These are phyloP conservation scores for Phaseolus coccineus DNA, from an alignment of 331 rosid genomes.

Conservation along the genomic window DNA sequence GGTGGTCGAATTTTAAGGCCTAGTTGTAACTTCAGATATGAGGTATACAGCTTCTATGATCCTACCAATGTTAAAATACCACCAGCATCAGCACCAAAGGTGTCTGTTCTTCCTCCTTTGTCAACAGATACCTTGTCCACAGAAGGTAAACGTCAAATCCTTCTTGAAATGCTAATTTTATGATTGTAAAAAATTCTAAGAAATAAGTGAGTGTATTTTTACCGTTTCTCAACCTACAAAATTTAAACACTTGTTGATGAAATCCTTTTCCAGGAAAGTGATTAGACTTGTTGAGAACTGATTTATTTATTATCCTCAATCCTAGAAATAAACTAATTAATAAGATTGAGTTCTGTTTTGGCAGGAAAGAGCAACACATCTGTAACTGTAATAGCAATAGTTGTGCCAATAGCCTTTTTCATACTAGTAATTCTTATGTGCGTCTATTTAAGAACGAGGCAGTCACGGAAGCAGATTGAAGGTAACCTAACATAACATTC, in stretches of 20 bases:
- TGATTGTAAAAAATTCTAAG: too few species aligned
- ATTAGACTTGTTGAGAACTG: neutral
- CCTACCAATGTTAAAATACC: neutral
- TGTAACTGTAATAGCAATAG: neutral
- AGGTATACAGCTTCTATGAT: conserved; percentile 1
- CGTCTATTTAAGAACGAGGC: conserved; percentile 37
- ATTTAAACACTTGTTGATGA: too few species aligned
- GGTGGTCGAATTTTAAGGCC: conserved; percentile 6
- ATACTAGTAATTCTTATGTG: conserved; percentile 32
- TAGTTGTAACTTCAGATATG: conserved; percentile 46
- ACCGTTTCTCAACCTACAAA: too few species aligned
- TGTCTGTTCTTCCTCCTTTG: neutral
- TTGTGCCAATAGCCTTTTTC: conserved; percentile 31
- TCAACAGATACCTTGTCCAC: neutral
- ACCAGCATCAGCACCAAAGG: conserved; percentile 5
- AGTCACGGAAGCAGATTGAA: conserved; percentile 25
- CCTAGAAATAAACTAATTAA: neutral
- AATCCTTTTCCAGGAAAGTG: too few species aligned
- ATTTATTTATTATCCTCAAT: neutral
- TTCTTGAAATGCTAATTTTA: neutral
- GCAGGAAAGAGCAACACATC: conserved; percentile 43
- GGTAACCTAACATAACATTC: conserved; percentile 34
- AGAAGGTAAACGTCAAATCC: conserved; percentile 23
- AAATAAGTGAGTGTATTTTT: too few species aligned
- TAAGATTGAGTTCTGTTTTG: neutral